phyloP scores from a whole-genome alignment of 495 filamentous ascomycete genomes.

The Daldinia concentrica region DNA sequence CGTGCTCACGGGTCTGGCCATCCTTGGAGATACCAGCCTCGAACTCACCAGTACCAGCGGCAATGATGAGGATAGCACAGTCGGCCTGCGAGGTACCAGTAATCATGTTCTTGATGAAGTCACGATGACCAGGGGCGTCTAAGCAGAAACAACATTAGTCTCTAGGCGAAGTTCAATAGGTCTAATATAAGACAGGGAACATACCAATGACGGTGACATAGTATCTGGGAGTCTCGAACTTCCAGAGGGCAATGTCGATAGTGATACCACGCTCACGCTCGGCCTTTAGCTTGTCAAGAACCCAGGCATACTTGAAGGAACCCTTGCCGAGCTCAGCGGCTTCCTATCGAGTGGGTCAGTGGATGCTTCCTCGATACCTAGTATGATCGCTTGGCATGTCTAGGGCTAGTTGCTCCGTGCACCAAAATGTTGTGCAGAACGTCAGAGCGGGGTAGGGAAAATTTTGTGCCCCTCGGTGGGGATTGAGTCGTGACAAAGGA shows the following conservation, averaged over 20 bases:
- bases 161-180: slow-evolving; percentile 10
- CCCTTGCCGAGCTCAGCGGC: slow-evolving; percentile 99
- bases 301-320: slow-evolving; percentile 99
- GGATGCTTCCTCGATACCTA: not conserved
- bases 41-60: slow-evolving; percentile 99
- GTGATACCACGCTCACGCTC: slow-evolving; percentile 99
- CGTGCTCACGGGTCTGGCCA: slow-evolving; percentile 99
- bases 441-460: slow-evolving; percentile 49
- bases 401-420: slow-evolving; percentile 47
- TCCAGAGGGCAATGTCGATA: slow-evolving; percentile 99
- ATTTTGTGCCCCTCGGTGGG: slow-evolving; percentile 51
- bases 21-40: slow-evolving; percentile 99
- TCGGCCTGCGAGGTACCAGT: slow-evolving; percentile 99
- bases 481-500: slow-evolving; percentile 26
- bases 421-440: slow-evolving; percentile 40
- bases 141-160: slow-evolving; percentile 34
- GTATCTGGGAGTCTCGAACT: slow-evolving; percentile 99
- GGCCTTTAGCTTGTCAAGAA: slow-evolving; percentile 99
- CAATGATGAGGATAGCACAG: slow-evolving; percentile 99
- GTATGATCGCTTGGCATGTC: slow-evolving; percentile 12
- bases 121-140: slow-evolving; percentile 99
- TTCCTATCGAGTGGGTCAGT: slow-evolving; percentile 71
- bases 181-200: slow-evolving; percentile 33
- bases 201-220: slow-evolving; percentile 98
- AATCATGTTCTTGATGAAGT: slow-evolving; percentile 99